These are phyloP conservation scores for Wickerhamomyces silvicola DNA, from an alignment of 805 yeast species.

Conservation along the genomic window DNA sequence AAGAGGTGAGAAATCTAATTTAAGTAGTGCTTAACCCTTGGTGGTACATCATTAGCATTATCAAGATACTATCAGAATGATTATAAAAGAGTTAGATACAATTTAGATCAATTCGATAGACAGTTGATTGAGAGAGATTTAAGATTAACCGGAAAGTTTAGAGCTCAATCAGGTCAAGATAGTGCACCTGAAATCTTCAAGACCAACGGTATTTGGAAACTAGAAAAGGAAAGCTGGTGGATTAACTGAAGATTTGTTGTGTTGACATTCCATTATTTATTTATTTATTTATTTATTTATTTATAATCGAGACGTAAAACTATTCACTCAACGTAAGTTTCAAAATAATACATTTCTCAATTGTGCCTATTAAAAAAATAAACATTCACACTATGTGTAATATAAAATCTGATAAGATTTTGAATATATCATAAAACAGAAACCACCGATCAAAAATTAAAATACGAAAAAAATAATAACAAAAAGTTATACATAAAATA, in stretches of 20 bases:
- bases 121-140: constrained; percentile 62
- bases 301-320: background rate
- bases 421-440: background rate
- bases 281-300: no score
- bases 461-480: background rate
- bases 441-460: background rate
- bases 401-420: background rate
- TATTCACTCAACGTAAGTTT: no score
- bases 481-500: no score
- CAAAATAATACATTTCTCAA: no score
- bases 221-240: constrained; percentile 24
- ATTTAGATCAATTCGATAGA: constrained; percentile 48
- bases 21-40: constrained; percentile 38
- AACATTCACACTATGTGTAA: no score
- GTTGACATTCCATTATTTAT: no score
- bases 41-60: constrained; percentile 44
- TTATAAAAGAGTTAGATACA: constrained; percentile 46
- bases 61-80: constrained; percentile 40
- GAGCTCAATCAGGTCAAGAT: constrained; percentile 63
- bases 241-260: constrained; percentile 1
- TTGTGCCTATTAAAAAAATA: no score
- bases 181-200: constrained; percentile 74
- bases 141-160: constrained; percentile 64
- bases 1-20: constrained; percentile 1
- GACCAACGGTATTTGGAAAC: constrained; percentile 46